phyloP scores from a whole-genome alignment of 441 rosid species.

The Codiaeum variegatum region DNA sequence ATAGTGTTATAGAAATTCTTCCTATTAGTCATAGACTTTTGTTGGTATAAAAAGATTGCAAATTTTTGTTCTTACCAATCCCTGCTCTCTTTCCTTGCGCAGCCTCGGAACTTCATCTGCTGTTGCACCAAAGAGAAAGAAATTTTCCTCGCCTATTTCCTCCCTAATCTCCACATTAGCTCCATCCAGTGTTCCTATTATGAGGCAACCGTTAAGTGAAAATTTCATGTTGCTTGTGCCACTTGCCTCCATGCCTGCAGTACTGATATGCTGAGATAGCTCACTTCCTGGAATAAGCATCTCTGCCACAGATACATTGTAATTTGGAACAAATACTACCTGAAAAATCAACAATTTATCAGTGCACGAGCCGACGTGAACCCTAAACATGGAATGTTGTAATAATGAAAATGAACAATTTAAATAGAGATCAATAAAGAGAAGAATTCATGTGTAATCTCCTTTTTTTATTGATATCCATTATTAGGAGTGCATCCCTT shows the following conservation, averaged over 20 bases:
- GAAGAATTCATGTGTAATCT: no score
- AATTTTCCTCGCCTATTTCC: slow-evolving; percentile 79
- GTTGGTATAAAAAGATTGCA: background rate
- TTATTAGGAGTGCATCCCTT: no score
- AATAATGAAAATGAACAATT: background rate
- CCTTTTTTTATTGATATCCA: no score
- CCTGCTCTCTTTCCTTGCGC: slow-evolving; percentile 82
- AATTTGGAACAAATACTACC: slow-evolving; percentile 96
- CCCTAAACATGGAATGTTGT: background rate
- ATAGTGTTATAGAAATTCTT: no score
- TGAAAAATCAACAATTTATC: slow-evolving; percentile 25
- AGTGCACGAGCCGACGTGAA: background rate
- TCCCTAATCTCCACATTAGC: slow-evolving; percentile 97
- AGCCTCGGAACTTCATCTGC: slow-evolving; percentile 78
- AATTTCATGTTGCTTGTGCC: slow-evolving; percentile 99
- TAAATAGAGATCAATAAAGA: background rate
- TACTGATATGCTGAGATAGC: slow-evolving; percentile 92
- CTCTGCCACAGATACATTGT: slow-evolving; percentile 94
- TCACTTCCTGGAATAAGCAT: slow-evolving; percentile 94
- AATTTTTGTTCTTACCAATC: slow-evolving; percentile 45
- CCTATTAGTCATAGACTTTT: background rate
- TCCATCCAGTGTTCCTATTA: slow-evolving; percentile 91
- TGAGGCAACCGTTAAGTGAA: slow-evolving; percentile 89
- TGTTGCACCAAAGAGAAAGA: slow-evolving; percentile 89
- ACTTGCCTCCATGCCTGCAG: slow-evolving; percentile 99